Evolutionary conservation across 352 stramenopile species (phyloP), one percentile per base, ranked within the genome.

Genomic region (Phytophthora pinifolia): DNA sequence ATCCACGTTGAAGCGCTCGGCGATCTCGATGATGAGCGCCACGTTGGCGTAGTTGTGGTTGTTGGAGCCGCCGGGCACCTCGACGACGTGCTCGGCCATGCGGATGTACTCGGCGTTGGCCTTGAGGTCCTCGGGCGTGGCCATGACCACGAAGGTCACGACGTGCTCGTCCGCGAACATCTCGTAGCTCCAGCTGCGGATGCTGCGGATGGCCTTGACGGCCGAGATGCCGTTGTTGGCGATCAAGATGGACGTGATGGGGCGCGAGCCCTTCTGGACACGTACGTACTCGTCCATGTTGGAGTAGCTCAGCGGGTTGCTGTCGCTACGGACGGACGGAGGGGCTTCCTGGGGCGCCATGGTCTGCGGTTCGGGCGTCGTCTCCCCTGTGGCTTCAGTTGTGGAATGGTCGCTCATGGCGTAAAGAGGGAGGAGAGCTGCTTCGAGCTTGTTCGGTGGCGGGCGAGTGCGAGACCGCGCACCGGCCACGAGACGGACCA

Each of bases 31-130:
- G 68, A 99, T 99, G 22, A 99, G 86, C 36, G 86, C 88, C 13
- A 99, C 97, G 79, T 99, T 99, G 66, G 97, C 97, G 75, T 99
- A 99, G 84, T 99, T 99, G 91, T 99, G 98, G 83, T 99, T 99
- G 87, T 99, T 99, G 45, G 96, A 97, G 46, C 98, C 98, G 47
- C 98, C 97, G 17, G 98, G 98, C 44, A 99, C 98, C 72, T 99
- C 97, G 25, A 99, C 96, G 41, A 99, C 98, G 65, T 99, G 90
- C 71, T 99, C 97, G 44, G 94, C 97, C 96, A 99, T 99, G 56
- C 98, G 96, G 65, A 99, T 99, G 83, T 99, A 99, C 82, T 99
- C 98, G 25, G 98, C 98, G 69, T 99, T 99, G 20, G 98, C 97
- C 47, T 96, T 83, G 41, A 99, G 76, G 83, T 99, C 98, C 60